These are phyloP conservation scores for Cadophora sp. DNA, from an alignment of 2,329 filamentous ascomycete species.

Conservation along the genomic window DNA sequence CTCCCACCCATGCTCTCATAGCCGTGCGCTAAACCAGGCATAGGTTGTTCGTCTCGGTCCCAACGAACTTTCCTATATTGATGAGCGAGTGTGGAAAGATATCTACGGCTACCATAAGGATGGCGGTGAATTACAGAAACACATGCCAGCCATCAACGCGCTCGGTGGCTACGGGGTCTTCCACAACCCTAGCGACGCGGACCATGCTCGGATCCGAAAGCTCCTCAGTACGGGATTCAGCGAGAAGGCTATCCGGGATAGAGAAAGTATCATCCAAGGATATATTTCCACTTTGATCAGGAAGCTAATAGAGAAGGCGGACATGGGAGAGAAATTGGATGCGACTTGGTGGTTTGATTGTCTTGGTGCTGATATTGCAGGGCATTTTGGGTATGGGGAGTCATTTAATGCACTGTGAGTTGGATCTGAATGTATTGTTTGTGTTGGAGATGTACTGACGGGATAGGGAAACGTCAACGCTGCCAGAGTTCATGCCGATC, in stretches of 20 bases:
- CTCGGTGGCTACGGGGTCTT: constrained; percentile 14
- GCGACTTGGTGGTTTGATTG: constrained; percentile 7
- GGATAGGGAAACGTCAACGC: not conserved
- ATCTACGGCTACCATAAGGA: constrained; percentile 27
- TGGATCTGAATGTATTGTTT: not conserved
- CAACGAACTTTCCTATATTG: constrained; percentile 41
- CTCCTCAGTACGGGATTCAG: constrained; percentile 43
- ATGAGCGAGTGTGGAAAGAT: constrained; percentile 41
- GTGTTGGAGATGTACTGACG: not conserved
- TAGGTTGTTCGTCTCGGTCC: constrained; percentile 23
- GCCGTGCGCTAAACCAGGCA: not conserved
- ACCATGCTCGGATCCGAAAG: constrained; percentile 39
- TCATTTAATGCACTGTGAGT: not conserved
- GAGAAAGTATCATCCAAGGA: constrained; percentile 24
- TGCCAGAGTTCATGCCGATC: not conserved
- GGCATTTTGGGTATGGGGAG: constrained; percentile 3
- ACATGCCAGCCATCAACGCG: not conserved
- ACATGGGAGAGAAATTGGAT: not conserved
- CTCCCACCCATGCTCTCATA: not conserved
- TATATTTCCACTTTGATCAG: not conserved
- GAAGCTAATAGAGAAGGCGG: not conserved
- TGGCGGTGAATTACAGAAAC: not conserved
- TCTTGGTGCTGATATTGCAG: not conserved
- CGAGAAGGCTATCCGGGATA: constrained; percentile 41
- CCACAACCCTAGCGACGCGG: constrained; percentile 4